phyloP scores from a whole-genome alignment of 805 yeast species.

The Ogataea trehalophila region DNA sequence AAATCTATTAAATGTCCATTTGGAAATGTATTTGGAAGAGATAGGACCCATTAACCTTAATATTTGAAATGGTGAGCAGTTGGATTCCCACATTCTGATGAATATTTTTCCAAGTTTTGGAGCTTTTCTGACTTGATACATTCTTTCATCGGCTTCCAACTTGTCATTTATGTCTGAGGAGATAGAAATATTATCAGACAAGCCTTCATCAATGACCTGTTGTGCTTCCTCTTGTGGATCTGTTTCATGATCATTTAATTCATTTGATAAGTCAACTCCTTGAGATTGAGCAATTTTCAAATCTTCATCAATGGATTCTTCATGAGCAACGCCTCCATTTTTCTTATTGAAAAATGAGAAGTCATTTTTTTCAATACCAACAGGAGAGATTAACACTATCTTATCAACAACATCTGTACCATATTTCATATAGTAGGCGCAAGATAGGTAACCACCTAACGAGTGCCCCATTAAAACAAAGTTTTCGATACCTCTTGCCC shows the following conservation, averaged over 20 bases:
- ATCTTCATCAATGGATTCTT: slow-evolving; percentile 11
- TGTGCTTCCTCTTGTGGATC: slow-evolving; percentile 2
- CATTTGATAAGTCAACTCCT: slow-evolving; percentile 31
- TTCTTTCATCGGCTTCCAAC: slow-evolving; percentile 3
- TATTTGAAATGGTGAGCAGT: slow-evolving; percentile 51
- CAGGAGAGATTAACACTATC: slow-evolving; percentile 65
- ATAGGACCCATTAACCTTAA: slow-evolving; percentile 49
- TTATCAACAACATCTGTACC: slow-evolving; percentile 46
- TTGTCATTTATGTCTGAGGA: slow-evolving; percentile 9
- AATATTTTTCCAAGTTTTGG: slow-evolving; percentile 34
- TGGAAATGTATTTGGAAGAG: slow-evolving; percentile 44
- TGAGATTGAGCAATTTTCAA: slow-evolving; percentile 18
- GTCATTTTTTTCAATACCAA: slow-evolving; percentile 67
- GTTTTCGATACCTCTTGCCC: slow-evolving; percentile 38
- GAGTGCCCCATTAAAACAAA: slow-evolving; percentile 74
- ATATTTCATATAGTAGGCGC: slow-evolving; percentile 55
- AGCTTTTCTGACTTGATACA: slow-evolving; percentile 28
- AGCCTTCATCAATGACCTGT: not conserved
- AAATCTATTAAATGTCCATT: slow-evolving; percentile 53
- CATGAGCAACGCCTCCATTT: not conserved
- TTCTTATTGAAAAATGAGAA: slow-evolving; percentile 33
- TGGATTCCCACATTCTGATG: slow-evolving; percentile 45
- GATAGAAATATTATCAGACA: slow-evolving; percentile 7
- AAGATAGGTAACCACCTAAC: slow-evolving; percentile 70
- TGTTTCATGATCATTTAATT: slow-evolving; percentile 20